Conservation (phyloP, 2,329 filamentous ascomycete species). For the Neonectria ditissima region DNA sequence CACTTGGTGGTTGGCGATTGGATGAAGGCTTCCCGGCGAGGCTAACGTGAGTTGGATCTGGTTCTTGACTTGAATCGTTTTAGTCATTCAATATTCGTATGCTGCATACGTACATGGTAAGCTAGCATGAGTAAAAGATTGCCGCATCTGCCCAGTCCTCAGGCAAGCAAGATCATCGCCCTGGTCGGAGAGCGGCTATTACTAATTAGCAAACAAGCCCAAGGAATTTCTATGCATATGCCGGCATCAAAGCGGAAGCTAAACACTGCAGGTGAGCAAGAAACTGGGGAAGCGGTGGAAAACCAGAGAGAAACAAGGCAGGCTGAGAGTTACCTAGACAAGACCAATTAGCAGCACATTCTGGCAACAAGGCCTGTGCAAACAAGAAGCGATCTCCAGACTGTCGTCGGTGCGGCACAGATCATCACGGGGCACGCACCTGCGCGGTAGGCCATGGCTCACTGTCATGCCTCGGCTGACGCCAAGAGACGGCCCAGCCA, state of each 20-base stretch:
- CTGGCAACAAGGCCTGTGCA: constrained; percentile 11
- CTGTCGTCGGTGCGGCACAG: constrained; percentile 6
- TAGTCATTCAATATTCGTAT: constrained; percentile 4
- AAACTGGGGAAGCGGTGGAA: background rate
- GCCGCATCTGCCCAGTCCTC: background rate
- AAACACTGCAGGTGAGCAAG: constrained; percentile 10
- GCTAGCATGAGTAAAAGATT: background rate
- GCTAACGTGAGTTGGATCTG: background rate
- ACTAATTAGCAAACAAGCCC: constrained; percentile 4
- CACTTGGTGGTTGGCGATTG: too few relatives aligned
- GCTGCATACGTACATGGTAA: too few relatives aligned
- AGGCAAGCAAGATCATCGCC: constrained; percentile 8
- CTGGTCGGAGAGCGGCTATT: constrained; percentile 17
- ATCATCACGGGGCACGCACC: constrained; percentile 13
- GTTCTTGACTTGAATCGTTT: background rate
- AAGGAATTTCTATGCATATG: constrained; percentile 20
- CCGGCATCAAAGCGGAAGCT: constrained; percentile 23
- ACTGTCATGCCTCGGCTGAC: constrained; percentile 18
- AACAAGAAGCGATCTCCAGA: constrained; percentile 1
- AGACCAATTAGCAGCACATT: constrained; percentile 1
- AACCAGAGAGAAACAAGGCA: background rate
- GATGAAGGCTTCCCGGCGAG: background rate
- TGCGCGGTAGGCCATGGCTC: background rate
- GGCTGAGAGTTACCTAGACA: background rate
- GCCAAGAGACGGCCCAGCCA: constrained; percentile 1